Evolutionary conservation across 768 basidiomycete species (phyloP).

Genomic region (Ramaria rubella): DNA sequence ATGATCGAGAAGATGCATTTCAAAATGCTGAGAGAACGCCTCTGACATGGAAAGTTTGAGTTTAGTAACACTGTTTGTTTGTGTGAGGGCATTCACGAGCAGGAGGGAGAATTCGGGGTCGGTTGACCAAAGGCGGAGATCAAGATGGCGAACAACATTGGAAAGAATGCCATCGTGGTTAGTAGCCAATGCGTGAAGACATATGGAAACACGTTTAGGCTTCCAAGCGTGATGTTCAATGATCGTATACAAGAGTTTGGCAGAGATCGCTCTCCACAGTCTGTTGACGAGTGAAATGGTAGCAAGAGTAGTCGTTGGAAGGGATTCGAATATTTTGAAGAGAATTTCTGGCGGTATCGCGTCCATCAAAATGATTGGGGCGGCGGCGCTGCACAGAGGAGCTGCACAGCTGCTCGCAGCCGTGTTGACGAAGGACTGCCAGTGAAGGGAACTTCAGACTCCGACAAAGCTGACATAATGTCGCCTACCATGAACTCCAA

Average conservation of each 20-base stretch:
- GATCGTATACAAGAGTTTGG: conserved; percentile 1
- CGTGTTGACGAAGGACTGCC: too few species aligned
- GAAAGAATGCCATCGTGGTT: neutral
- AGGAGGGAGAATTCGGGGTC: conserved; percentile 7
- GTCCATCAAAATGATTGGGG: conserved; percentile 1
- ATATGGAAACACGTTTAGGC: conserved; percentile 2
- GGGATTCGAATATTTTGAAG: conserved; percentile 6
- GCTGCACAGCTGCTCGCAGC: too few species aligned
- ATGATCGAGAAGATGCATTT: neutral
- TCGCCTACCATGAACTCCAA: conserved; percentile 19
- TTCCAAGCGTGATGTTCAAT: conserved; percentile 7
- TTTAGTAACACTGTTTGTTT: neutral
- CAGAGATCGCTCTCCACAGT: neutral
- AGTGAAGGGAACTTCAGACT: conserved; percentile 4
- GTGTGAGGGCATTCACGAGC: neutral
- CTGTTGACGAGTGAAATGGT: neutral
- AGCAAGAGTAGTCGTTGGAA: conserved; percentile 1
- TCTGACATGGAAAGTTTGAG: conserved; percentile 9
- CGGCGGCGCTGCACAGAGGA: neutral
- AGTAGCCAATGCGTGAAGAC: neutral
- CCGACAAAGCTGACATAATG: neutral
- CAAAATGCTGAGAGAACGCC: conserved; percentile 7
- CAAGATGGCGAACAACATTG: conserved; percentile 1
- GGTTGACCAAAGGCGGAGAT: conserved; percentile 8
- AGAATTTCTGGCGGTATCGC: neutral